Base-by-base conservation (phyloP, 2,329 filamentous ascomycete species). In the Beauveria sp. region DNA sequence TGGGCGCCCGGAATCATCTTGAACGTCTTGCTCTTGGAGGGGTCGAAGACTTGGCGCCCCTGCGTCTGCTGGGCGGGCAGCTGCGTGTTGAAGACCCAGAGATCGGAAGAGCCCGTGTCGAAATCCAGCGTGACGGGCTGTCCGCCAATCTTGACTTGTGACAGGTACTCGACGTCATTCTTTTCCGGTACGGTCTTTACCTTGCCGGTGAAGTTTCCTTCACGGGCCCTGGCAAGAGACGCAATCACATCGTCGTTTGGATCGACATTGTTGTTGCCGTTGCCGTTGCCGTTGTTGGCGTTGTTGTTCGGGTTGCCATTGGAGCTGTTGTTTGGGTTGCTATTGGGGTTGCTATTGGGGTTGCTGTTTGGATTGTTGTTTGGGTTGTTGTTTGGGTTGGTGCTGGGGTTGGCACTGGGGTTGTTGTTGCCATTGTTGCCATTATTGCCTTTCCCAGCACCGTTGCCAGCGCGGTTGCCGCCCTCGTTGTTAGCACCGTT, bases 71-170 rank as follows among this genome's bases (percentile, higher is more conserved):
- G 62, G 1, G 74, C 59, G 1, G 80, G 69, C 43, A 90, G 80
- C 59, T 79, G 70, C 18, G 82, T 84, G 75, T 82, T 88, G 76
- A 91, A 88, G 24, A 88, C 82, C 88, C 87, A 91, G 76, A 90
- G 79, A 72, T 91, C 88, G 14, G 88, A 83, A 2, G 87, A 90
- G 61, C 88, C 88, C n/a, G 86, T 88, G 72, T 91, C 88, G 69
- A 91, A 89, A 70, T 90, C 84, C 70, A 91, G 75, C 68, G 85
- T 84, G 61, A 91, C 68, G 5, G 79, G 81, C 73, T 91, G 88
- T 5, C 85, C 86, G 63, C 88, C 88, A 64, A 91, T 82, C n/a
- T 70, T 80, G 57, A 91, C 84, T 0, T 86, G 86, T 0, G 85
- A 82, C 6, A 91, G 77, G 69, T 88, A 91, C 66, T 89, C 83